Conservation (phyloP, 2,329 filamentous ascomycete species). For the Calonectria fujianensis region DNA sequence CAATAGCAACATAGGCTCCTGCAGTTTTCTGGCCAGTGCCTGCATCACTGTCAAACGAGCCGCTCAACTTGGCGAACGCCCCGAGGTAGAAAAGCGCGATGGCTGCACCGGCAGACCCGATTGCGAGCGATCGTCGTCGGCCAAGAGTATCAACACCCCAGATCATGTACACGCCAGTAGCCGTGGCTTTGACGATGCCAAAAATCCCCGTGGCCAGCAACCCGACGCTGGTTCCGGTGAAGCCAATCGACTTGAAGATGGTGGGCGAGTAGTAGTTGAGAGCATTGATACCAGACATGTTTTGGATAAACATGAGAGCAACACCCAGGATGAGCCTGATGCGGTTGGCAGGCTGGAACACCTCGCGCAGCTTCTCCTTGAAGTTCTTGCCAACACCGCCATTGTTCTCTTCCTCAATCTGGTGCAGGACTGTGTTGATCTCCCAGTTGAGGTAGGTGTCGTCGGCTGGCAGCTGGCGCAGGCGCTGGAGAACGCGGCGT, state of each 20-base stretch:
- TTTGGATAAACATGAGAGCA: constrained; percentile 55
- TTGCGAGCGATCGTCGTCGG: constrained; percentile 34
- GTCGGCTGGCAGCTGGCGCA: constrained; percentile 39
- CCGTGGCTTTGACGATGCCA: constrained; percentile 73
- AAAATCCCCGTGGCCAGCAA: constrained; percentile 80
- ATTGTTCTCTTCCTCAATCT: constrained; percentile 38
- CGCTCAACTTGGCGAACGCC: constrained; percentile 33
- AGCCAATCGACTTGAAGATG: constrained; percentile 77
- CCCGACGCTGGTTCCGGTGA: constrained; percentile 73
- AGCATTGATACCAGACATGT: constrained; percentile 74
- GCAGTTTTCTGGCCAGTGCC: background rate
- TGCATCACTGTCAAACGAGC: constrained; percentile 29
- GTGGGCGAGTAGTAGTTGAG: constrained; percentile 79
- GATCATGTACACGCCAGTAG: constrained; percentile 39
- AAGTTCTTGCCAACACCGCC: constrained; percentile 28
- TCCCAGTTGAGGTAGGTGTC: constrained; percentile 41
- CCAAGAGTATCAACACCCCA: constrained; percentile 41
- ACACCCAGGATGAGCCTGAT: constrained; percentile 76
- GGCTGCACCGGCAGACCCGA: constrained; percentile 36
- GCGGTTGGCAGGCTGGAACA: constrained; percentile 60
- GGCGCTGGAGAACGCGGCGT: constrained; percentile 35
- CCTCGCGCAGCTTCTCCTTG: constrained; percentile 36
- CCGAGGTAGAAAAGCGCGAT: constrained; percentile 38
- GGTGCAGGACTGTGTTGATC: constrained; percentile 36
- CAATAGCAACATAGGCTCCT: constrained; percentile 41